Evolutionary conservation across 1,284 basidiomycete genomes (phyloP).

Genomic region (Ustilago shanxiensis): DNA sequence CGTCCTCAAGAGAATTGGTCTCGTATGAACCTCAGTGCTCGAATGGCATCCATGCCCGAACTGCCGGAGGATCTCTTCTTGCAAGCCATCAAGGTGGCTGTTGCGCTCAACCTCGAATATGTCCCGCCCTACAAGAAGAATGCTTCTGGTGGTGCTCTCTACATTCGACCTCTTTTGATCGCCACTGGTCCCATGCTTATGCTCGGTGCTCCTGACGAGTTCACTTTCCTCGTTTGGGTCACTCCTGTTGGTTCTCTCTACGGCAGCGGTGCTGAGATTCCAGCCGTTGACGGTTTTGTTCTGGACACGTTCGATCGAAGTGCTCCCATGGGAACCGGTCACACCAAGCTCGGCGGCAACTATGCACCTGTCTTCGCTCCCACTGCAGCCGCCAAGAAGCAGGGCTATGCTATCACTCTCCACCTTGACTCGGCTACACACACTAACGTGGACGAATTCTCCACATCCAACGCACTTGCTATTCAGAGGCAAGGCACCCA

Average conservation of each 20-base stretch:
- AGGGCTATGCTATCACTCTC: constrained; percentile 70
- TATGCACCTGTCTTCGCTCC: constrained; percentile 69
- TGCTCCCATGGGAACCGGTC: constrained; percentile 66
- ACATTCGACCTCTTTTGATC: constrained; percentile 65
- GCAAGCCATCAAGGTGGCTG: constrained; percentile 61
- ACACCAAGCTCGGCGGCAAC: constrained; percentile 70
- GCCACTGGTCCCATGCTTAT: constrained; percentile 66
- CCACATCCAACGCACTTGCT: constrained; percentile 69
- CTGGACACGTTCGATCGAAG: constrained; percentile 70
- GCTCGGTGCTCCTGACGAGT: constrained; percentile 66
- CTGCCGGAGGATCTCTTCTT: constrained; percentile 61
- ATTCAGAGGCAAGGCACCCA: constrained; percentile 49
- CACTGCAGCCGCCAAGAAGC: constrained; percentile 65
- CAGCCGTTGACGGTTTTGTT: constrained; percentile 69
- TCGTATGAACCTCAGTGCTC: constrained; percentile 67
- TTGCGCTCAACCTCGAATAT: constrained; percentile 69
- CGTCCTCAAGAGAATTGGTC: constrained; percentile 69
- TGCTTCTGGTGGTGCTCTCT: constrained; percentile 62
- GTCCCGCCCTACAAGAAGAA: constrained; percentile 68
- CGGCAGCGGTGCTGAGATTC: constrained; percentile 63
- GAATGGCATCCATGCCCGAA: constrained; percentile 66
- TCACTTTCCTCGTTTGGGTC: constrained; percentile 70
- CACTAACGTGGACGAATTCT: constrained; percentile 69
- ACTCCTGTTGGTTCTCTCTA: constrained; percentile 70
- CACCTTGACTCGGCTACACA: constrained; percentile 65